A percentile compares a stretch with the other conserved stretches of the same genome.
These are phyloP conservation scores for Alternaria viburni DNA, from an alignment of 2,329 filamentous ascomycete genomes.

Conservation along the genomic window DNA sequence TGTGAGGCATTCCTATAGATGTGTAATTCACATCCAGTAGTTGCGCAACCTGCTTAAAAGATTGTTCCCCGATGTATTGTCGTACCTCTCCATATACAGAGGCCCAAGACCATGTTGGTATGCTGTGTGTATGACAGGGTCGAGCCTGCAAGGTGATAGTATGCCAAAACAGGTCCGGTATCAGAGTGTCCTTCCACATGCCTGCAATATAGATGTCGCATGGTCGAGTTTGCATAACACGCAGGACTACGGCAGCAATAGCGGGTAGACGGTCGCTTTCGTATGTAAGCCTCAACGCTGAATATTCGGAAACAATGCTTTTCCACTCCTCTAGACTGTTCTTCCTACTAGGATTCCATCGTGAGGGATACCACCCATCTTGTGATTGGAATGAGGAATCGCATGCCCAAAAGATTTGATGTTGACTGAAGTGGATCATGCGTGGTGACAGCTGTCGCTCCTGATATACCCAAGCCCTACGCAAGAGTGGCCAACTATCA, in stretches of 20 bases:
- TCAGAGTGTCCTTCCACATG: neutral
- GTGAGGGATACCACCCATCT: neutral
- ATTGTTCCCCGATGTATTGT: neutral
- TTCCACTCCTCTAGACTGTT: neutral
- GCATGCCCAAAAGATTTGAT: neutral
- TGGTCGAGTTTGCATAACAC: neutral
- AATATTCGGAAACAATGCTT: neutral
- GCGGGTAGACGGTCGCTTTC: neutral
- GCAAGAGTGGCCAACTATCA: neutral
- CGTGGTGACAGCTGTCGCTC: neutral
- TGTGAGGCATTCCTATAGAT: neutral
- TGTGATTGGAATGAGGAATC: neutral
- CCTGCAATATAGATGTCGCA: neutral
- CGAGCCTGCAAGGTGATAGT: neutral
- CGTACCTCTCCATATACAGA: neutral
- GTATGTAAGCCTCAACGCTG: neutral
- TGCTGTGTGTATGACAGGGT: neutral
- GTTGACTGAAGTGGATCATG: neutral
- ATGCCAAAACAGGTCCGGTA: rapidly evolving
- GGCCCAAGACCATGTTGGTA: neutral
- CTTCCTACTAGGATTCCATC: neutral
- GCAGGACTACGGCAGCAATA: neutral
- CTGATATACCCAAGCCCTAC: neutral
- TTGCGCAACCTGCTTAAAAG: neutral
- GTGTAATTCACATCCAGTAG: neutral